Evolutionary conservation across 371 early-diverging fungal genomes (phyloP), one percentile per base, ranked within the genome.

Genomic region (Zychaea mexicana): DNA sequence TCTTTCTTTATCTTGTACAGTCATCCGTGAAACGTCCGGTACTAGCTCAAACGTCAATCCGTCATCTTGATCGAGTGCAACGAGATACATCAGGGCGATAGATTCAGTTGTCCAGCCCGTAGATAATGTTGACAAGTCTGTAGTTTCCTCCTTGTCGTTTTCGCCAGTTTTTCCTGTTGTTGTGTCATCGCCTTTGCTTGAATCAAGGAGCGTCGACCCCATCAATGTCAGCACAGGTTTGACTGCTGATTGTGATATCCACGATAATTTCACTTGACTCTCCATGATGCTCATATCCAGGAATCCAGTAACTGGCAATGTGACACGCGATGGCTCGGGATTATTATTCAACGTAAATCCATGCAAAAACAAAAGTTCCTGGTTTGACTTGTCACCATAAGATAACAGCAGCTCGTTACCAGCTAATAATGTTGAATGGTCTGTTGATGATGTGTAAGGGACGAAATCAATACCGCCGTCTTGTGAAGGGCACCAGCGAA

Each of bases 311-410:
- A 64, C 17, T 3, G 72, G 67, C 5, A 72, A 17, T 3, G 49
- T 63, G 22, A 77, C 12, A 12, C 57, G 55, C 10, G 70, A 65
- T 0, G 57, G 52, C 2, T 54, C 68, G 1, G 78, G 66, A 22
- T 88, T 85, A 24, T 71, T 61, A 2, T 53, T 60, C 0, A 82
- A 42, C 32, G 73, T 73, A 56, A 88, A 88, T 0, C 87, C 86
- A 62, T 88, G 84, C 3, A 82, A 55, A 56, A 85, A 91, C 19
- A 91, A 66, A 0, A 91, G 67, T 57, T 91, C 90, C 55, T 73
- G 73, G 64, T 89, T 91, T 13, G 90, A 73, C 57, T 89, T 89
- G 8, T 73, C 79, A 7, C 86, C 89, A 64, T 88, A 88, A 0
- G 83, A 85, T 1, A 87, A 28, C 19, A 67, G 66, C 15, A 82